Evolutionary conservation across 768 basidiomycete species (phyloP).

Genomic region (Tulasnella sp.): DNA sequence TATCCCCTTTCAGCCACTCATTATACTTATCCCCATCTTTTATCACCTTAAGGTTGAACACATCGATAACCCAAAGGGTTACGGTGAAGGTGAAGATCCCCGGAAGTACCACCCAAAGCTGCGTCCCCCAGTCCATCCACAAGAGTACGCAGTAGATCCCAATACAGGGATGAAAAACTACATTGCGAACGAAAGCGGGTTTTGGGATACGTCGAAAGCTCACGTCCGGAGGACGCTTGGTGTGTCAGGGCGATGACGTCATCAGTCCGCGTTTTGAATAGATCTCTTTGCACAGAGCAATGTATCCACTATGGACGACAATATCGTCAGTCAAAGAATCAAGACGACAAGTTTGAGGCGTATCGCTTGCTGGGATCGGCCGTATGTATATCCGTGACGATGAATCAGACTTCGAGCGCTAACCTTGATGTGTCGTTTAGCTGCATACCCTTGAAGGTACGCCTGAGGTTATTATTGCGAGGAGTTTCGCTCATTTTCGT

Average conservation of each 20-base stretch:
- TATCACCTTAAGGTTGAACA: conserved; percentile 54
- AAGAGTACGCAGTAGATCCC: conserved; percentile 75
- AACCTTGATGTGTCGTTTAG: background rate
- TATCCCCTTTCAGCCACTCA: background rate
- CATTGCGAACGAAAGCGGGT: conserved; percentile 64
- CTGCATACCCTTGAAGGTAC: conserved; percentile 15
- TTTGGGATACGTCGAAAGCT: conserved; percentile 79
- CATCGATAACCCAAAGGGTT: conserved; percentile 88
- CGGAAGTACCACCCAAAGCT: conserved; percentile 62
- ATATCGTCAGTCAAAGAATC: conserved; percentile 42
- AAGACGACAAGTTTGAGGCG: conserved; percentile 62
- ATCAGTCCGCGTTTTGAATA: background rate
- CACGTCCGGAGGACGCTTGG: conserved; percentile 58
- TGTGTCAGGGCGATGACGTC: background rate
- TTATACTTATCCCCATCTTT: background rate
- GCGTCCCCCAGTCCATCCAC: conserved; percentile 70
- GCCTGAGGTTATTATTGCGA: background rate
- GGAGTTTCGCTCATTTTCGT: background rate
- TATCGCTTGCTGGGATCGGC: conserved; percentile 67
- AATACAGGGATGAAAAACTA: conserved; percentile 90
- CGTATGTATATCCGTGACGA: background rate
- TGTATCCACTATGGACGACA: conserved; percentile 70
- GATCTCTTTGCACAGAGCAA: conserved; percentile 25
- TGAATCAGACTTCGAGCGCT: background rate
- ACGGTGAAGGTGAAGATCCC: conserved; percentile 70